Evolutionary conservation across 106 monocot genomes (phyloP), one percentile per base, ranked within the genome.

Genomic region (Gastrodia elata): DNA sequence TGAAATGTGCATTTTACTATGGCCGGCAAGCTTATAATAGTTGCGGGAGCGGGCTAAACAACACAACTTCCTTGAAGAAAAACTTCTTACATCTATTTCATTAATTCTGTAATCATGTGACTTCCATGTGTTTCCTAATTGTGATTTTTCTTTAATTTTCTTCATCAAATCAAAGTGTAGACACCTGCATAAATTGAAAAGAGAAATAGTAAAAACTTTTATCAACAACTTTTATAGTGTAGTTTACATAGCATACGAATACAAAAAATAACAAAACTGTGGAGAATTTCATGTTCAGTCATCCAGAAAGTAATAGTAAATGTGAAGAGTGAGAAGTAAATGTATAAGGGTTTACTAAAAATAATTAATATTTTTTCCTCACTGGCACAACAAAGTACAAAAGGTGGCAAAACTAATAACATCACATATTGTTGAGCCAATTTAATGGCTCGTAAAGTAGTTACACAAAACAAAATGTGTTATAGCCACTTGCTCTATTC

Each of bases 31-130:
- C 27, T 64, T 64, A 67, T 26, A 68, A 24, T 37, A 68, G 3
- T 46, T 34, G 8, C 44, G 38, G 49, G 78, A 80, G 52, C 82
- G 86, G 81, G 80, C 70, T 56, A 83, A 40, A 39, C 48, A 75
- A 27, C 72, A 55, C n/a, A 24, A 26, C 6, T 73, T 40, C 27
- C 68, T 68, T 30, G 30, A 24, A 39, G 44, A 30, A 59, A 70
- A 4, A 28, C 38, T 68, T 18, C 55, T 56, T 67, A 35, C 58
- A 71, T 55, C 33, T 16, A 40, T 48, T 65, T 59, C 75, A 61
- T 61, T 43, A 41, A 68, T n/a, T 24, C 20, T 52, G 61, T 76
- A 27, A 65, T 20, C 16, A 27, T 34, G 24, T 26, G 46, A 64
- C 36, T 74, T 82, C 71, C 68, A 44, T n/a, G 69, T 36, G 36